Conservation (phyloP, 345 rosid genomes). For the Durio zibethinus region DNA sequence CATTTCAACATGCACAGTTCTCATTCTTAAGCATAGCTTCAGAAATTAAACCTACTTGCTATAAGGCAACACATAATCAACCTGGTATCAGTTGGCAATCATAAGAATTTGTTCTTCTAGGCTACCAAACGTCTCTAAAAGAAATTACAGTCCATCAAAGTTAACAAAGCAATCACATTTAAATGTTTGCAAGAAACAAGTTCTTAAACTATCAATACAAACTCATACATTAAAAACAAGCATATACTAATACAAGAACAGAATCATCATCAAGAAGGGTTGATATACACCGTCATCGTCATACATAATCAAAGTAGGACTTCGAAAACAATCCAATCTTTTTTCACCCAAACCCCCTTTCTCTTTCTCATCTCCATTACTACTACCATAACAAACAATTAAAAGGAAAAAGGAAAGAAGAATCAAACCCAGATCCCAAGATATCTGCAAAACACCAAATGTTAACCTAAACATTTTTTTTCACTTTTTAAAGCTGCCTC, state of each 20-base stretch:
- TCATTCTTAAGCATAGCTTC: neutral
- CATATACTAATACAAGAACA: neutral
- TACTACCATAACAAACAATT: neutral
- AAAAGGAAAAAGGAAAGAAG: neutral
- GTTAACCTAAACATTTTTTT: neutral
- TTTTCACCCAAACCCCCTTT: neutral
- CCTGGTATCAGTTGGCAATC: neutral
- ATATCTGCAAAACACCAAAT: neutral
- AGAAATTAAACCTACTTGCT: neutral
- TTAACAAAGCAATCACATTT: neutral
- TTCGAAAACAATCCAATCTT: neutral
- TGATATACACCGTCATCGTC: neutral
- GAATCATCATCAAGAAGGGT: neutral
- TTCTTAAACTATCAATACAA: neutral
- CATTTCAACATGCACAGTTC: neutral
- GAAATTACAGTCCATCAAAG: neutral
- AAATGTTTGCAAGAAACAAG: neutral
- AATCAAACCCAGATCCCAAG: neutral
- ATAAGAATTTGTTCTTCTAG: neutral
- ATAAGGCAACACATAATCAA: neutral
- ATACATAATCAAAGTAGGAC: neutral
- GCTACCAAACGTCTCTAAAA: neutral
- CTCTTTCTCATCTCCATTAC: neutral
- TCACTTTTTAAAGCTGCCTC: conserved; percentile 59
- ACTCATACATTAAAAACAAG: neutral